Evolutionary conservation across 2,329 filamentous ascomycete genomes (phyloP), one percentile per base, ranked within the genome.

Genomic region (Calonectria honghensis): DNA sequence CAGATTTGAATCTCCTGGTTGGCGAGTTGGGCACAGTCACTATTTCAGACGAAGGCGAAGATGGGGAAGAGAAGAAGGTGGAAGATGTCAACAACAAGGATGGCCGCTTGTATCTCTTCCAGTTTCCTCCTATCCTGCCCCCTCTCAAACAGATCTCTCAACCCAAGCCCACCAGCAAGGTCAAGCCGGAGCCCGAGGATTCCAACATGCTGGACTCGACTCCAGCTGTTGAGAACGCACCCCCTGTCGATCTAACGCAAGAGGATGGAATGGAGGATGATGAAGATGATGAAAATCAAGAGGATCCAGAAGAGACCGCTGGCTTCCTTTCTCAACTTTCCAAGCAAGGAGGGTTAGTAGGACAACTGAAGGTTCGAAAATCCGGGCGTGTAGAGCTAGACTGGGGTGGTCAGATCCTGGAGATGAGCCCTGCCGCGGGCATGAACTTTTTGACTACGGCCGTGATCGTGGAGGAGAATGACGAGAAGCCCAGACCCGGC

Each of bases 61-160:
- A 82, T 63, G 79, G 77, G 18, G 80, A 81, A 65, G 81, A 81
- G 18, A 73, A 77, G 27, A 81, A 80, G 70, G 76, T 74, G 20
- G 81, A 82, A 54, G 82, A 76, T 10, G 81, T 82, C 2, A 76
- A 82, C 61, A 83, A 85, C 82, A 86, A 86, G 76, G 90, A 92
- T 59, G 91, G 91, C 29, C 88, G 90, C 48, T 82, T 93, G 68
- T 93, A 92, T 75, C 86, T 93, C 65, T 93, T 93, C 84, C 92
- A 93, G 78, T 90, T 93, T 77, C 92, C 92, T 51, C 91, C 91
- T 6, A 85, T 93, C 5, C 86, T 93, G 14, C 91, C 92, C 10
- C 89, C 90, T 0, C 84, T 93, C n/a, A 85, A 82, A 75, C 81
- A 76, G 72, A 73, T 80, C 16, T 76, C 80, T 31, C 80, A 81